phyloP scores from a whole-genome alignment of 768 basidiomycete species.

The Pholiota conissans region DNA sequence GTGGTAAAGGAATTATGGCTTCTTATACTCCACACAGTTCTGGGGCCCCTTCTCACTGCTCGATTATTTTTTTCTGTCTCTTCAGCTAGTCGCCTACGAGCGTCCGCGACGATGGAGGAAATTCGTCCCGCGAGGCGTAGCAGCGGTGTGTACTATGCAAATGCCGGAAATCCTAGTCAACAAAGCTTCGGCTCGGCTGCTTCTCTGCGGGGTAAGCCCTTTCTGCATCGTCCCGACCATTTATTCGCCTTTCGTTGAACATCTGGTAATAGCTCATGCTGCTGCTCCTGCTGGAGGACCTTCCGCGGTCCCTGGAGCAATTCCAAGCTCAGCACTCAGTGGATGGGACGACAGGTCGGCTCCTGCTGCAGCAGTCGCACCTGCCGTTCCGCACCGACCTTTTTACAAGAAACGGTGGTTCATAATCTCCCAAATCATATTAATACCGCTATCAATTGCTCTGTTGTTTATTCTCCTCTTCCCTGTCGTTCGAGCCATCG shows the following conservation, averaged over 20 bases:
- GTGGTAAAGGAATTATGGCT: neutral
- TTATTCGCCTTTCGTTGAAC: neutral
- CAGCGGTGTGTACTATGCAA: slow-evolving; percentile 33
- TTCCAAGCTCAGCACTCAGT: slow-evolving; percentile 17
- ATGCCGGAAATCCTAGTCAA: slow-evolving; percentile 24
- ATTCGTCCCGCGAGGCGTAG: slow-evolving; percentile 31
- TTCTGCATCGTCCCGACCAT: neutral
- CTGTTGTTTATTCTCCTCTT: slow-evolving; percentile 68
- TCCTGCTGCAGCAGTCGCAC: slow-evolving; percentile 12
- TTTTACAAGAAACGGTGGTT: slow-evolving; percentile 67
- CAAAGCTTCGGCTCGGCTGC: slow-evolving; percentile 31
- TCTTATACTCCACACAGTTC: slow-evolving; percentile 13
- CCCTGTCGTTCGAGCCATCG: slow-evolving; percentile 67
- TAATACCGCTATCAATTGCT: slow-evolving; percentile 54
- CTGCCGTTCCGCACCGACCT: slow-evolving; percentile 30
- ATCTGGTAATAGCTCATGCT: slow-evolving; percentile 29
- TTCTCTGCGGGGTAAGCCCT: slow-evolving; percentile 32
- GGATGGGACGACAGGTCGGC: slow-evolving; percentile 18
- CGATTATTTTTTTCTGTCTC: slow-evolving; percentile 11
- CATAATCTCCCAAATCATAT: slow-evolving; percentile 55
- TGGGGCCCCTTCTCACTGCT: slow-evolving; percentile 8
- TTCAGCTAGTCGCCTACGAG: slow-evolving; percentile 7
- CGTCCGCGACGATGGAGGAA: slow-evolving; percentile 34
- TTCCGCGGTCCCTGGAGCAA: slow-evolving; percentile 4
- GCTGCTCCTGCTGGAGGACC: slow-evolving; percentile 30